These are phyloP conservation scores for Pezicula radicicola DNA, from an alignment of 2,329 filamentous ascomycete species.

Conservation along the genomic window DNA sequence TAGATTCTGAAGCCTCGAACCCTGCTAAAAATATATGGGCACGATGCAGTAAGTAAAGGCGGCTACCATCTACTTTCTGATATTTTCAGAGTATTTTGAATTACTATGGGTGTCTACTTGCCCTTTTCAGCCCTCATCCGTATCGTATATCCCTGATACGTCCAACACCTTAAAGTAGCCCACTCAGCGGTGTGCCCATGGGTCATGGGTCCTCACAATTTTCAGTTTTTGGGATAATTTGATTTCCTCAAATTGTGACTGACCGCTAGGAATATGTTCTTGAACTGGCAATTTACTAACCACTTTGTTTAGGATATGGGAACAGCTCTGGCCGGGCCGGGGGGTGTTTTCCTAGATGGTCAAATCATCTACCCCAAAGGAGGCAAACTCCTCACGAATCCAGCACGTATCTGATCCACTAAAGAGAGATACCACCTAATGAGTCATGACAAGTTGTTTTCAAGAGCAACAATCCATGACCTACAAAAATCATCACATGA, in stretches of 20 bases:
- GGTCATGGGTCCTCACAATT: no score
- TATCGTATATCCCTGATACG: slow-evolving; percentile 11
- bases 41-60: slow-evolving; percentile 32
- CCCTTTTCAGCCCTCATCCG: no score
- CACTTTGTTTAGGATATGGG: slow-evolving; percentile 35
- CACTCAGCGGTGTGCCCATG: no score
- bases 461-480: not conserved
- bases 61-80: no score
- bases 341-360: slow-evolving; percentile 48
- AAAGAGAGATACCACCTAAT: not conserved
- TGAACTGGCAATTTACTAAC: no score
- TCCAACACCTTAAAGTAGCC: no score
- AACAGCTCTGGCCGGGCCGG: slow-evolving; percentile 44
- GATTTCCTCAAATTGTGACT: no score
- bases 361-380: slow-evolving; percentile 49
- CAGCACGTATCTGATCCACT: not conserved
- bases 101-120: slow-evolving; percentile 44
- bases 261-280: no score
- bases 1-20: slow-evolving; percentile 46
- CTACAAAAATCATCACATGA: no score
- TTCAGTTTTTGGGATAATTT: no score
- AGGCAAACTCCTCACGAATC: slow-evolving; percentile 10
- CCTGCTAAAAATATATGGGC: slow-evolving; percentile 38
- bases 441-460: not conserved
- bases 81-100: slow-evolving; percentile 46